These are phyloP conservation scores for Globisporangium camurandrum DNA, from an alignment of 352 stramenopile species.

Conservation along the genomic window DNA sequence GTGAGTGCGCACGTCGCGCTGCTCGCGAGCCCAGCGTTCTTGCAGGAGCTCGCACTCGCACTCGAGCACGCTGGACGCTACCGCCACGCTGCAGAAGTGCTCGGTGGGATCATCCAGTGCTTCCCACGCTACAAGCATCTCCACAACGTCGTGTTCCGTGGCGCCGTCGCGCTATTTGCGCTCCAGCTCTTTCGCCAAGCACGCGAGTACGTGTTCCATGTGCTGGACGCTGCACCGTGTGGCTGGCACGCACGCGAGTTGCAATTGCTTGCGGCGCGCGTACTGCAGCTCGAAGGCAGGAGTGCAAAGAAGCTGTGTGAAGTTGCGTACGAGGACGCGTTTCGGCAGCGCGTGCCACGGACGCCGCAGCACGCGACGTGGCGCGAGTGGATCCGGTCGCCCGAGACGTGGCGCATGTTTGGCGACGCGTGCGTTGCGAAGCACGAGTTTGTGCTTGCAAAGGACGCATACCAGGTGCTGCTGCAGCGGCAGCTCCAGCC, in stretches of 20 bases:
- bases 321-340: constrained; percentile 65
- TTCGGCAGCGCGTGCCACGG: constrained; percentile 21
- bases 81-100: constrained; percentile 40
- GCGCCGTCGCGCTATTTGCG: constrained; percentile 48
- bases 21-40: constrained; percentile 38
- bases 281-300: constrained; percentile 49
- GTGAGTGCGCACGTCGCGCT: constrained; percentile 36
- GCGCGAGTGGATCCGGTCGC: constrained; percentile 47
- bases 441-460: constrained; percentile 46
- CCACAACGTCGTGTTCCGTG: constrained; percentile 55
- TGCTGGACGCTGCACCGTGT: constrained; percentile 40
- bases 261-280: constrained; percentile 47
- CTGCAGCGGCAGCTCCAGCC: constrained; percentile 42
- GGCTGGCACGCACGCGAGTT: constrained; percentile 45
- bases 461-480: constrained; percentile 55
- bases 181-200: constrained; percentile 56
- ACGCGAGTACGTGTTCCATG: constrained; percentile 59
- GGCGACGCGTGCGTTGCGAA: constrained; percentile 41
- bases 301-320: constrained; percentile 27
- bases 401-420: constrained; percentile 40
- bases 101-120: constrained; percentile 43
- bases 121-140: constrained; percentile 51
- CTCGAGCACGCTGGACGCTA: constrained; percentile 35
- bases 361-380: constrained; percentile 29
- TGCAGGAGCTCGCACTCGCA: constrained; percentile 48